Evolutionary conservation across 306 rosid genomes (phyloP).

Genomic region (Quercus rubra): DNA sequence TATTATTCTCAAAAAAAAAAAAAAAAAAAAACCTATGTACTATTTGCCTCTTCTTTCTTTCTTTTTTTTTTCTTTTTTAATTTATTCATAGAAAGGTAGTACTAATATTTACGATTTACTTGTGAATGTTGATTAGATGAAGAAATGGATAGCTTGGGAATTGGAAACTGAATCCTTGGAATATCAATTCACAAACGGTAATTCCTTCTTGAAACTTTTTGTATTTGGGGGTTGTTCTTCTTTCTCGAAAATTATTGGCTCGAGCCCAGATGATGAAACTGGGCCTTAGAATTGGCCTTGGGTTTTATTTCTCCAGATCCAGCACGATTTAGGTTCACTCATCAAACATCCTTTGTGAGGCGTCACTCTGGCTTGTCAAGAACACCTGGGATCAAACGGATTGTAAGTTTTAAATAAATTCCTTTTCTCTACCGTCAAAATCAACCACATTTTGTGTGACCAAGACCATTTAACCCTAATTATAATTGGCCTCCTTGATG

Average conservation of each 20-base stretch:
- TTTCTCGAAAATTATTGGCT: background rate
- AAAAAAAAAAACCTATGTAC: too few relatives aligned
- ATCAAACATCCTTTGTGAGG: constrained; percentile 62
- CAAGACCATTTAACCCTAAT: too few relatives aligned
- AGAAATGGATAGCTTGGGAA: constrained; percentile 76
- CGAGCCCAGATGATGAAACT: background rate
- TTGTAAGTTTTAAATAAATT: constrained; percentile 37
- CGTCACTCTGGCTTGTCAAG: constrained; percentile 60
- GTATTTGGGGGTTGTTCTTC: background rate
- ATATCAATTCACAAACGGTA: constrained; percentile 66
- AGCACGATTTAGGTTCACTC: constrained; percentile 64
- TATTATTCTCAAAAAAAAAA: too few relatives aligned
- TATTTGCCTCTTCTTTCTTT: too few relatives aligned
- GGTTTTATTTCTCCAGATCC: constrained; percentile 39
- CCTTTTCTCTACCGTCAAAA: background rate
- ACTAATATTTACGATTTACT: background rate
- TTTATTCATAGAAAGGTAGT: too few relatives aligned
- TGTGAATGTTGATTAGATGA: constrained; percentile 38
- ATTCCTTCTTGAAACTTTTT: background rate
- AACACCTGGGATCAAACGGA: constrained; percentile 60
- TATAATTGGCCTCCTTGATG: too few relatives aligned
- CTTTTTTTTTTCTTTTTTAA: too few relatives aligned
- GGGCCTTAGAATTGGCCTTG: background rate
- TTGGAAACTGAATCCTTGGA: constrained; percentile 60
- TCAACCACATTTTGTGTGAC: too few relatives aligned